Evolutionary conservation across 176 grass and related monocot genomes (phyloP).

Genomic region (Oryza meridionalis): DNA sequence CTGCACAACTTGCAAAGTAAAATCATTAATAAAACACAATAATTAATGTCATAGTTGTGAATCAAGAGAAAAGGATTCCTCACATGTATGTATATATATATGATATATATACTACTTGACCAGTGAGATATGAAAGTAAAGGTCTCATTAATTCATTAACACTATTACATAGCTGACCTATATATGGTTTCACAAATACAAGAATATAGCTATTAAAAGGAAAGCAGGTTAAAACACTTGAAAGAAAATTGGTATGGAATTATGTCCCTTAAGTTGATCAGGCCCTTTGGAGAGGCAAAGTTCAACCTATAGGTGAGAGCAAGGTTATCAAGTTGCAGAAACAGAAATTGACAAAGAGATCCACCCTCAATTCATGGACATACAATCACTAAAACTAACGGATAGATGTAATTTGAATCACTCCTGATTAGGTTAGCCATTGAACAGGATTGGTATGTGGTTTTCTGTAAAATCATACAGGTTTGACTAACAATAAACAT

Average conservation of each 20-base stretch:
- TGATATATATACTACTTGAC: slow-evolving; percentile 20
- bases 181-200: neutral
- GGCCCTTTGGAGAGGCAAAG: neutral
- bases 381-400: neutral
- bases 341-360: neutral
- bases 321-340: neutral
- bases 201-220: slow-evolving; percentile 1
- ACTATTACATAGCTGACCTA: neutral
- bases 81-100: neutral
- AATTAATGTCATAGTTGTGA: slow-evolving; percentile 4
- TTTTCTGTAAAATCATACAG: neutral
- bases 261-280: neutral
- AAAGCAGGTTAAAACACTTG: slow-evolving; percentile 7
- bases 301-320: neutral
- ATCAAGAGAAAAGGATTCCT: slow-evolving; percentile 17
- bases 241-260: neutral
- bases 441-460: neutral
- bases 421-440: neutral
- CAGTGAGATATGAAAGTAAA: slow-evolving; percentile 19
- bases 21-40: slow-evolving; percentile 17
- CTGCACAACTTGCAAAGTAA: slow-evolving; percentile 56
- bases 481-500: slow-evolving; percentile 12
- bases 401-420: neutral
- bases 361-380: neutral
- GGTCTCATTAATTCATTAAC: neutral